These are phyloP conservation scores for Exserohilum rostratum DNA, from an alignment of 2,329 filamentous ascomycete species.

Conservation along the genomic window DNA sequence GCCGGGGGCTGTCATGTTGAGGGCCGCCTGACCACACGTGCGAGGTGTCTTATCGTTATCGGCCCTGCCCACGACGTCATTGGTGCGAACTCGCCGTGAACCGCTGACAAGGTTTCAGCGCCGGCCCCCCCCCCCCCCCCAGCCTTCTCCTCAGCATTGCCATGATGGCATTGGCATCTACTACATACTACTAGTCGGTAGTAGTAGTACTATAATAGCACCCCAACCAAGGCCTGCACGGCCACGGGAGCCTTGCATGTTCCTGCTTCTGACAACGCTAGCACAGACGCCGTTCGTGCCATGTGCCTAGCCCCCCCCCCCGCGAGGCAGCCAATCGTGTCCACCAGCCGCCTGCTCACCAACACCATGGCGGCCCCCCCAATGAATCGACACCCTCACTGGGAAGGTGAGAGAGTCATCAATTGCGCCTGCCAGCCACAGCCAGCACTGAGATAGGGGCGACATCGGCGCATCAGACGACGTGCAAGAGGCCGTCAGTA, in stretches of 20 bases:
- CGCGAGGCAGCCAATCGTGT: constrained; percentile 15
- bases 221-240: no score
- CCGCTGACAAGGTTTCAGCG: constrained; percentile 8
- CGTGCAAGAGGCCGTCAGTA: neutral
- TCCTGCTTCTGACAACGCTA: constrained; percentile 19
- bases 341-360: neutral
- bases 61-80: constrained; percentile 26
- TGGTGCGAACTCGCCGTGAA: constrained; percentile 18
- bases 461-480: constrained; percentile 15
- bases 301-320: constrained; percentile 14
- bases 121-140: neutral
- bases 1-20: constrained; percentile 9
- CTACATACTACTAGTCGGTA: no score
- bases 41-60: constrained; percentile 33
- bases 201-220: no score
- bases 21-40: constrained; percentile 24
- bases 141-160: constrained; percentile 17
- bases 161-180: no score
- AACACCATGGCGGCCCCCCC: constrained; percentile 16
- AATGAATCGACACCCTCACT: constrained; percentile 10
- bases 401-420: neutral
- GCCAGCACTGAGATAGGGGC: constrained; percentile 2
- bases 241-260: constrained; percentile 20
- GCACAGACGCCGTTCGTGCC: constrained; percentile 11
- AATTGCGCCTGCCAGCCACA: constrained; percentile 2